phyloP scores from a whole-genome alignment of 345 rosid species.

The Salix viminalis region DNA sequence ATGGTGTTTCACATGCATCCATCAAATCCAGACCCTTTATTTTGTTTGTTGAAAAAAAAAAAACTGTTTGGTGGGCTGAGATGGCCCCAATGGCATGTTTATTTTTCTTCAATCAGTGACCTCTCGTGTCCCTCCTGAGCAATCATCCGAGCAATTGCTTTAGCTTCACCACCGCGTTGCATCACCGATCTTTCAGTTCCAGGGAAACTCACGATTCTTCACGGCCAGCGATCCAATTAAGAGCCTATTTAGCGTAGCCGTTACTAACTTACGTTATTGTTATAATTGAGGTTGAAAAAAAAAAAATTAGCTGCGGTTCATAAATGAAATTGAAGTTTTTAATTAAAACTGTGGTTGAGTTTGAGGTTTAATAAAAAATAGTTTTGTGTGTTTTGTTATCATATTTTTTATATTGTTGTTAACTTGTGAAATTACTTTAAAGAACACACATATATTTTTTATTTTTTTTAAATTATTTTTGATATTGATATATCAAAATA shows the following conservation, averaged over 20 bases:
- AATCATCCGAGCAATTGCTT: neutral
- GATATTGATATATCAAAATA: no score
- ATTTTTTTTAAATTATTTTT: no score
- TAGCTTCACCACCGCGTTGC: neutral
- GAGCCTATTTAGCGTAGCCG: neutral
- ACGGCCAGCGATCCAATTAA: neutral
- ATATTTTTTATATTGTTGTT: no score
- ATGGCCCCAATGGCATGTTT: neutral
- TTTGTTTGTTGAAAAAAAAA: neutral
- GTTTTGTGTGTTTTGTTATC: no score
- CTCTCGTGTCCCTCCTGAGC: neutral
- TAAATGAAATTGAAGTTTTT: no score
- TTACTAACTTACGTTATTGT: no score
- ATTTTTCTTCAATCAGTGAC: neutral
- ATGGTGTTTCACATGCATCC: neutral
- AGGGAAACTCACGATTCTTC: neutral
- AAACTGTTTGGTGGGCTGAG: neutral
- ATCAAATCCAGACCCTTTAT: neutral
- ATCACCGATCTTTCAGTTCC: neutral
- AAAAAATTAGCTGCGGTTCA: no score
- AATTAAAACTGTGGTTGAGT: no score
- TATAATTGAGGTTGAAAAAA: no score
- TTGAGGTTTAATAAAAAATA: no score
- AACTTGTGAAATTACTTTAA: no score
- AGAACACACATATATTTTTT: no score